Base-by-base conservation (phyloP, 2,329 filamentous ascomycete genomes). In the Calcarisporium arbuscula region DNA sequence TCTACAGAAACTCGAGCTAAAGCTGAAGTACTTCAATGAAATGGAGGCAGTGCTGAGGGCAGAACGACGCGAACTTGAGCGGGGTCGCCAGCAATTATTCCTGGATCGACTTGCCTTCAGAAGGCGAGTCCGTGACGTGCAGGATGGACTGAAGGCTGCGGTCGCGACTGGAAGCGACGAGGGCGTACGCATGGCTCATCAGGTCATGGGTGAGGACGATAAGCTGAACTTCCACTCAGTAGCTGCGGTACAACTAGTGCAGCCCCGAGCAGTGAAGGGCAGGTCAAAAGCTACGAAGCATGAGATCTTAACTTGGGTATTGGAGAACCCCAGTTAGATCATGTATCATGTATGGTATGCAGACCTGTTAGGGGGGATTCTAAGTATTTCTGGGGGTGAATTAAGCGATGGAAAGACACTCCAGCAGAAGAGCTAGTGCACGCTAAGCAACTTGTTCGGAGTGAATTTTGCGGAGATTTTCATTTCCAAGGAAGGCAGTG, bases 1-100 rank as follows among this genome's bases (percentile, higher is more conserved):
- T n/a, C 70, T 96, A 21, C 83, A 95, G 55, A 98, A 98, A 64
- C 80, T 96, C 42, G 88, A 96, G 62, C 69, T 96, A 50, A 98
- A 98, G 64, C 73, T 98, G 40, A 82, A 87, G 53, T 94, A 96
- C 58, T 98, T 98, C 62, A 83, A 85, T 50, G 92, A 98, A 59
- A 89, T 98, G 74, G 92, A 98, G 62, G 75, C 85, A 14, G 82
- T 95, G 28, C 71, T 98, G 32, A 85, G 94, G 50, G 87, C 89
- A 6, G 92, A 98, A 65, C 82, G 90, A 40, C 78, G 89, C 40
- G 92, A 98, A 60, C 72, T 98, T 16, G 92, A 98, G 61, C 79
- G 89, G 38, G 86, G 85, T 26, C 80, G 90, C 19, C 89, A 96
- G 58, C 85, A 95, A 58, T 74, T 98, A 14, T 95, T 96, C 69